A percentile compares a stretch with the other conserved stretches of the same genome.
These are phyloP conservation scores for Cyclocybe aegerita DNA, from an alignment of 768 basidiomycete genomes.

Conservation along the genomic window DNA sequence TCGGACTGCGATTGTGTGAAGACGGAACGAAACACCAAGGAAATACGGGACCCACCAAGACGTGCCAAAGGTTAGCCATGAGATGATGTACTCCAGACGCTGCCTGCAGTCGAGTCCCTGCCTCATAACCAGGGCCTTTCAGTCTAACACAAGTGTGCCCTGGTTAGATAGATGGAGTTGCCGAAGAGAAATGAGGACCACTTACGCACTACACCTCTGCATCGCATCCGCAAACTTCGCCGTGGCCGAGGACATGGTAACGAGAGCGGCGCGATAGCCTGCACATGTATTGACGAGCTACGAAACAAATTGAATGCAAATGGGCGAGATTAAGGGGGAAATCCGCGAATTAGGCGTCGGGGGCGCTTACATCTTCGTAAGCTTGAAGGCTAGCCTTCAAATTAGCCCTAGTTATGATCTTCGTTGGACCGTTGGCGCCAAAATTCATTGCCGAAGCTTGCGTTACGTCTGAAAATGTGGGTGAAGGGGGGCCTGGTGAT, in stretches of 20 bases:
- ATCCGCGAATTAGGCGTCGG: conserved; percentile 2
- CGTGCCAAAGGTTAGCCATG: conserved; percentile 90
- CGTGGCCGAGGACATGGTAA: conserved; percentile 80
- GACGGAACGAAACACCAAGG: conserved; percentile 1
- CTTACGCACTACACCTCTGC: conserved; percentile 81
- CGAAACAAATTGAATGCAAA: background rate
- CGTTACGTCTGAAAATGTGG: conserved; percentile 81
- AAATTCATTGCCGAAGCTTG: conserved; percentile 78
- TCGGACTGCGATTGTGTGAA: conserved; percentile 56
- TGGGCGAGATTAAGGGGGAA: background rate
- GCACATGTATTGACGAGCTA: conserved; percentile 78
- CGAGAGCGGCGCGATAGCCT: conserved; percentile 76
- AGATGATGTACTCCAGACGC: conserved; percentile 89
- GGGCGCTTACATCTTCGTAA: conserved; percentile 70
- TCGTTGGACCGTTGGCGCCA: conserved; percentile 70
- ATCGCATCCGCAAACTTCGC: conserved; percentile 86
- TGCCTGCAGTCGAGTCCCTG: conserved; percentile 80
- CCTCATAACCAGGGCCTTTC: conserved; percentile 78
- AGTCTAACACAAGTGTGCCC: conserved; percentile 39
- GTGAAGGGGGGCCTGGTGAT: conserved; percentile 69
- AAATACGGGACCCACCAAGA: conserved; percentile 58
- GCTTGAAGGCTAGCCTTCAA: conserved; percentile 76
- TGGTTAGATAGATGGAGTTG: background rate
- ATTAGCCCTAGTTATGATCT: conserved; percentile 80
- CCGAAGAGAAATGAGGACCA: conserved; percentile 9